Percentiles rank a stretch among this genome's conserved stretches.
Evolutionary conservation across 345 rosid species (phyloP).

Genomic region (Syzygium aqueum): DNA sequence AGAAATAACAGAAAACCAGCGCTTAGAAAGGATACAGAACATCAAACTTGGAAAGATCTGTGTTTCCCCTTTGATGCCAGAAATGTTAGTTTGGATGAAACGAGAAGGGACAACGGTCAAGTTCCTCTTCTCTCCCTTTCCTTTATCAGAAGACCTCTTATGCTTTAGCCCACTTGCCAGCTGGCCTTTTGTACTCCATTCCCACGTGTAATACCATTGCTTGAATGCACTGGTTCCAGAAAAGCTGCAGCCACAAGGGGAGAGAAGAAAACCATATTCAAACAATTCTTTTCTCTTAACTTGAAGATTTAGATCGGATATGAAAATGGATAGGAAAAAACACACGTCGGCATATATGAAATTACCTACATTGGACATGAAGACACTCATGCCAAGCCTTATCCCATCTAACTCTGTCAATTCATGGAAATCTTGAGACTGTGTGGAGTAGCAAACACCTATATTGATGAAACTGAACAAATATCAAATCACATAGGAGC

Average conservation of each 20-base stretch:
- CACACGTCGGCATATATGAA: too few relatives aligned
- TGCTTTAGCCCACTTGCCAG: slow-evolving; percentile 24
- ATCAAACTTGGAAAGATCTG: slow-evolving; percentile 66
- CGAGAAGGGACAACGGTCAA: slow-evolving; percentile 67
- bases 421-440: too few relatives aligned
- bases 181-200: slow-evolving; percentile 32
- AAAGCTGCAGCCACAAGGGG: slow-evolving; percentile 45
- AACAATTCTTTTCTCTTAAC: background rate
- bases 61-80: slow-evolving; percentile 65
- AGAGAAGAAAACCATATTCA: background rate
- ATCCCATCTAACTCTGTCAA: too few relatives aligned
- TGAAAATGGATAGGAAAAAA: too few relatives aligned
- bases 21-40: slow-evolving; percentile 71
- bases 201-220: slow-evolving; percentile 88
- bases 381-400: too few relatives aligned
- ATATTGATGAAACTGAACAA: too few relatives aligned
- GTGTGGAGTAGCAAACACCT: too few relatives aligned
- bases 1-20: background rate
- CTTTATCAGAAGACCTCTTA: slow-evolving; percentile 32
- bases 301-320: background rate
- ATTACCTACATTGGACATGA: too few relatives aligned
- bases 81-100: slow-evolving; percentile 73
- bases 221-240: slow-evolving; percentile 71
- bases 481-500: too few relatives aligned
- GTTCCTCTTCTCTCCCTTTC: slow-evolving; percentile 50